Base-by-base conservation (phyloP, 805 yeast genomes). In the Metschnikowia similis region DNA sequence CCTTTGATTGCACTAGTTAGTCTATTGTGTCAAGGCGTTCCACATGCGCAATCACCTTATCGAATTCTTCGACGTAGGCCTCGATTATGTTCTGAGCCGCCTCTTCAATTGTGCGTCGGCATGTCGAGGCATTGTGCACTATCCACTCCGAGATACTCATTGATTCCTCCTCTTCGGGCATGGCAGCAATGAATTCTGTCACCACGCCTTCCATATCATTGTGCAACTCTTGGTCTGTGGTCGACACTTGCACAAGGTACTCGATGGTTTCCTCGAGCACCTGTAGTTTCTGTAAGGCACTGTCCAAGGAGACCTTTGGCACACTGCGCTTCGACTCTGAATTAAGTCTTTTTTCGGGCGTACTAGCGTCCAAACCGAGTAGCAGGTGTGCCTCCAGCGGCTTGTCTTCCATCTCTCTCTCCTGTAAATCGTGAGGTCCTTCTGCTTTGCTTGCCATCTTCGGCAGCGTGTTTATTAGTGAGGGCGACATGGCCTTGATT, bases 101-200 rank as follows among this genome's bases (percentile, higher is more conserved):
- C 29, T 71, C 70, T 32, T 71, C 62, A 6, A 85, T 70, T 42
- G 80, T 70, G 28, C 64, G 64, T 38, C 75, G 75, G 21, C 86
- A 83, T 54, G 77, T 79, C 10, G 67, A 65, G 0, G 89, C 86
- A 57, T 78, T 77, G 55, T 75, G 71, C 30, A 61, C 60, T 17
- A 87, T 66, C 96, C 96, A 89, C 51, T 85, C 80, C 44, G 75
- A 73, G n/a, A 89, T 77, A 0, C 86, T 80, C 85, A 84, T 81
- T 10, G 79, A 72, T 56, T 87, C 71, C 59, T 87, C 90, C 27
- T 78, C 79, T 30, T 77, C 81, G 0, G 92, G 91, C 81, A 87
- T 82, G 39, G 81, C 81, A 1, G 82, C 74, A 6, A 85, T 80
- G 58, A 86, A 86, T 45, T 72, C 72, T 0, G 87, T 80, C 21